Evolutionary conservation across 768 basidiomycete genomes (phyloP).

Genomic region (Lactifluus subvellereus): DNA sequence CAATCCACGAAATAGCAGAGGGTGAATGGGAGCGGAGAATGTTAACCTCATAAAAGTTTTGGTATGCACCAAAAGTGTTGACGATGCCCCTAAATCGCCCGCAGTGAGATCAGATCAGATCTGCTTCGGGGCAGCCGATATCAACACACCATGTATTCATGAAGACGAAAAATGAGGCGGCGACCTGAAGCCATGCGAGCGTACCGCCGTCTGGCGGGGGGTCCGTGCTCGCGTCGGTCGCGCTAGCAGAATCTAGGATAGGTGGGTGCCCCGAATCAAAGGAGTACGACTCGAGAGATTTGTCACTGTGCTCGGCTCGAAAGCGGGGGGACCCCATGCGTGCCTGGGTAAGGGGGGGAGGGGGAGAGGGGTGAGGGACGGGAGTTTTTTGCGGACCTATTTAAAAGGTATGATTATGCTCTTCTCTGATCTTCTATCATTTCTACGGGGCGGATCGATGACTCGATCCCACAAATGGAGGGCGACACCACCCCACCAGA

Average conservation of each 20-base stretch:
- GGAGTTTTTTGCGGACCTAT: not conserved
- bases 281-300: not conserved
- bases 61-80: slow-evolving; percentile 25
- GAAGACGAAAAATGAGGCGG: slow-evolving; percentile 21
- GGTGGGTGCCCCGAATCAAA: not conserved
- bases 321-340: slow-evolving; percentile 1
- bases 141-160: slow-evolving; percentile 23
- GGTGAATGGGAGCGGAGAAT: slow-evolving; percentile 16
- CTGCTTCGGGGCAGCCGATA: not conserved
- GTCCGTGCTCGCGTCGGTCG: not conserved
- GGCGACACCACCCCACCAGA: not conserved
- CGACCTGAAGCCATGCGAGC: slow-evolving; percentile 23
- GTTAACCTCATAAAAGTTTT: slow-evolving; percentile 18
- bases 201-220: slow-evolving; percentile 14
- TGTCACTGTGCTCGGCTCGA: not conserved
- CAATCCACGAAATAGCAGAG: slow-evolving; percentile 26
- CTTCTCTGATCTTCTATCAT: not conserved
- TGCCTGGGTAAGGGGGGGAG: not conserved
- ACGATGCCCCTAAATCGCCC: slow-evolving; percentile 20
- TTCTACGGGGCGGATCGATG: not conserved
- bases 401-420: not conserved
- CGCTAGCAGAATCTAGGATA: not conserved
- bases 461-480: not conserved
- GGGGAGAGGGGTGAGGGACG: not conserved
- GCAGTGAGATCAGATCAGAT: not conserved